These are phyloP conservation scores for Sclerospora graminicola DNA, from an alignment of 352 stramenopile species.

Conservation along the genomic window DNA sequence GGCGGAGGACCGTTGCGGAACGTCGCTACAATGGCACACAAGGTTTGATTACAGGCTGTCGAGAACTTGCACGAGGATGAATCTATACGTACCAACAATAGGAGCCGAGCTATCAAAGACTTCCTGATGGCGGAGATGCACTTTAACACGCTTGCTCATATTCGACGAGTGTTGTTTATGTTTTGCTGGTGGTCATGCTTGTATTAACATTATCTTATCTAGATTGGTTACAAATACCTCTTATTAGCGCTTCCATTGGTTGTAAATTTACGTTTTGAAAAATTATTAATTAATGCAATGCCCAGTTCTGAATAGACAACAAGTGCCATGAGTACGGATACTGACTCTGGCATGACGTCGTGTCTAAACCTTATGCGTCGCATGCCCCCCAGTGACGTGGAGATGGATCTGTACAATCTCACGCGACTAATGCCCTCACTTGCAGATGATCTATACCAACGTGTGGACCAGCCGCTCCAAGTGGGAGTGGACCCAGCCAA, in stretches of 20 bases:
- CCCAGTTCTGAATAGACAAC: conserved; percentile 5
- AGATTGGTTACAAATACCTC: background rate
- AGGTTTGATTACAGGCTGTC: background rate
- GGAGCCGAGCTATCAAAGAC: conserved; percentile 45
- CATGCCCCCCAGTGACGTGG: conserved; percentile 81
- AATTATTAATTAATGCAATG: too few relatives aligned
- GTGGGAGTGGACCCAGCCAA: conserved; percentile 77
- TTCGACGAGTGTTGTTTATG: too few relatives aligned
- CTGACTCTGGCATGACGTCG: conserved; percentile 34
- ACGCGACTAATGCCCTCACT: conserved; percentile 70
- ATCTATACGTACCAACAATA: conserved; percentile 38
- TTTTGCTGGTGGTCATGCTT: background rate
- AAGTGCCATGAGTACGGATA: conserved; percentile 11
- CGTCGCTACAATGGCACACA: conserved; percentile 28
- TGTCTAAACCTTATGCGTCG: conserved; percentile 86
- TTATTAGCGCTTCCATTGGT: background rate
- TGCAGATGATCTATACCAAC: conserved; percentile 89
- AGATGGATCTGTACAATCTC: conserved; percentile 78
- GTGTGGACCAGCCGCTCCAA: conserved; percentile 88
- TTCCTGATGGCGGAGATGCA: conserved; percentile 50
- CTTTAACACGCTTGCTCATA: conserved; percentile 40
- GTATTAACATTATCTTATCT: background rate
- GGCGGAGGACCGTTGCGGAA: conserved; percentile 75
- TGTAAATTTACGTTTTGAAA: background rate
- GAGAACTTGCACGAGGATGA: background rate